Base-by-base conservation (phyloP, 805 yeast genomes). In the Wickerhamomyces alni region DNA sequence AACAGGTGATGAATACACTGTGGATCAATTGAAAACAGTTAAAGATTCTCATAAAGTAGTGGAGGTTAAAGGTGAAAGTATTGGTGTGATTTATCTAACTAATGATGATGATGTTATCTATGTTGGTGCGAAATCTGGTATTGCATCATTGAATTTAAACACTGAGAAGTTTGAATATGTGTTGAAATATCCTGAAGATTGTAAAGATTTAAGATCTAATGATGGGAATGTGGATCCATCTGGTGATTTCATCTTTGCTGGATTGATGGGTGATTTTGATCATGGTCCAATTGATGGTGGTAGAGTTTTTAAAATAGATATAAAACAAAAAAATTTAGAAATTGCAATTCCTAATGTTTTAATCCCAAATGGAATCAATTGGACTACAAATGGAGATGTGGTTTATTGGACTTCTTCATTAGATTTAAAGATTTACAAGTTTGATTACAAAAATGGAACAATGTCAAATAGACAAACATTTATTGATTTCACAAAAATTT, bases 171-270 rank as follows among this genome's bases (percentile, higher is more conserved):
- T 73, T 59, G 53, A 63, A 27, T 63, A 63, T 39, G 50, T 65
- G 29, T 52, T 57, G 8, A 36, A 62, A 21, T 80, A 72, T 36
- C 28, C 28, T 2, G 54, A 49, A 13, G 47, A 57, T 24, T 43
- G 35, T 17, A 62, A 59, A 33, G 24, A 21, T 9, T 58, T 74
- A 57, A 67, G 88, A 52, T 82, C 93, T 31, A 88, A 88, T 53
- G 97, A 88, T 56, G 96, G 96, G 0, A 73, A 76, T 34, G 74
- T 87, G 30, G 88, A 86, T 43, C 82, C 85, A 4, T 65, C 75
- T 52, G 95, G 96, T 1, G 71, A 80, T 30, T 45, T 44, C 45
- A 72, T 87, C 37, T 82, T 85, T 74, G 76, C 85, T 36, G 96
- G 96, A 1, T 69, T 89, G 17, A 88, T 88, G 95, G 69, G 69